Percentiles rank a stretch among this genome's conserved stretches.
phyloP scores from a whole-genome alignment of 441 rosid species.

The Biscutella laevigata region DNA sequence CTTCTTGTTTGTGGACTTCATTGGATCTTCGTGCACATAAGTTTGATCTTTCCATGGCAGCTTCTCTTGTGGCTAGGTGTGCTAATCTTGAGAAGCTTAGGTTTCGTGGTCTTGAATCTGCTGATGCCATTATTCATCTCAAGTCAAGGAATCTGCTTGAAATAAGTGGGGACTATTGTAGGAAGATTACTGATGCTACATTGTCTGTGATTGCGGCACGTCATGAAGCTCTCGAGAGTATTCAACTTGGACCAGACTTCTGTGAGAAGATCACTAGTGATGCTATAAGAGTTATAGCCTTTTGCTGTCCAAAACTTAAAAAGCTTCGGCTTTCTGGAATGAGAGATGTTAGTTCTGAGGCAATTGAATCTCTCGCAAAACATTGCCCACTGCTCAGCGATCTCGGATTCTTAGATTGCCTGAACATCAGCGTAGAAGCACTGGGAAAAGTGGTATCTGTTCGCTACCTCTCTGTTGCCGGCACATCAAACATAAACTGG shows the following conservation, averaged over 20 bases:
- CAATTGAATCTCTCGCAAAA: slow-evolving; percentile 74
- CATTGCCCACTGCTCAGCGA: slow-evolving; percentile 63
- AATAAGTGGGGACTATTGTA: slow-evolving; percentile 81
- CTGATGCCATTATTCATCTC: slow-evolving; percentile 69
- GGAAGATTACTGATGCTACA: slow-evolving; percentile 84
- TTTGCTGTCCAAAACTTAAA: slow-evolving; percentile 74
- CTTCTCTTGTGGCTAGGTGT: slow-evolving; percentile 62
- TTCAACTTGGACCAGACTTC: slow-evolving; percentile 89
- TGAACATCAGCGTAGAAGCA: slow-evolving; percentile 66
- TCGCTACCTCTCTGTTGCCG: slow-evolving; percentile 75
- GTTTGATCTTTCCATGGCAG: slow-evolving; percentile 49
- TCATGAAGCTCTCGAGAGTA: slow-evolving; percentile 75
- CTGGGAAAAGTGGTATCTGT: slow-evolving; percentile 60
- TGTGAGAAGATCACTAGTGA: slow-evolving; percentile 92
- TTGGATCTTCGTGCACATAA: slow-evolving; percentile 85
- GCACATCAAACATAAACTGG: slow-evolving; percentile 88
- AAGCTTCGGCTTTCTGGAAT: slow-evolving; percentile 83
- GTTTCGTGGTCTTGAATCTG: slow-evolving; percentile 87
- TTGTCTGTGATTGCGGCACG: slow-evolving; percentile 80
- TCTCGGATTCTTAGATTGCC: slow-evolving; percentile 77
- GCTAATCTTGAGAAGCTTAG: slow-evolving; percentile 54
- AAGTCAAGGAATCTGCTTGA: slow-evolving; percentile 59
- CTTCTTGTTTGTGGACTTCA: slow-evolving; percentile 74
- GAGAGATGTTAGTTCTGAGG: slow-evolving; percentile 70
- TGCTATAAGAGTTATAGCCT: slow-evolving; percentile 65